phyloP scores from a whole-genome alignment of 345 rosid genomes.

The Citrus hindsii region DNA sequence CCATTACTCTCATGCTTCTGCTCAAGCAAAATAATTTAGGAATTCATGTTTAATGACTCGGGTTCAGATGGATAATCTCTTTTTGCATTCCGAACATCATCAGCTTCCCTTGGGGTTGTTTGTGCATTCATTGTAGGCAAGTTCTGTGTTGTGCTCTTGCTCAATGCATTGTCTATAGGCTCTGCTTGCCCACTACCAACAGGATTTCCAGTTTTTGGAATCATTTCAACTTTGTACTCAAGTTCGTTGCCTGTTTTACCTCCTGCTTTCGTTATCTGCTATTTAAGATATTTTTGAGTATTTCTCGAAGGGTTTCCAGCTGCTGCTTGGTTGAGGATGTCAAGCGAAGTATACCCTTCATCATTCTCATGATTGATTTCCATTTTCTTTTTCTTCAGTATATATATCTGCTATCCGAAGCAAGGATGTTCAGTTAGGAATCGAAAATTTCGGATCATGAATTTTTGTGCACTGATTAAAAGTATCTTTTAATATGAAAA shows the following conservation, averaged over 20 bases:
- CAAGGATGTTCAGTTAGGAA: not conserved
- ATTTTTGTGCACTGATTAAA: no score
- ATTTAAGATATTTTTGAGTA: not conserved
- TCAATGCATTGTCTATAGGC: no score
- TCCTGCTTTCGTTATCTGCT: not conserved
- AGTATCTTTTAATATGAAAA: no score
- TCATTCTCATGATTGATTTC: not conserved
- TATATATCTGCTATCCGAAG: constrained; percentile 9
- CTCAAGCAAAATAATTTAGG: no score
- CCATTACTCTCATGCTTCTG: no score
- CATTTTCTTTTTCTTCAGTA: not conserved
- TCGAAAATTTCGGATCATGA: no score
- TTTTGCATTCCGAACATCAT: not conserved
- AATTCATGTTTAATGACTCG: not conserved
- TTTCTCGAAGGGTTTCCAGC: not conserved
- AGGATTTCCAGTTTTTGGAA: not conserved
- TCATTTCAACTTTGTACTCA: not conserved
- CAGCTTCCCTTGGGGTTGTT: not conserved
- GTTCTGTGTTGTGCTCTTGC: not conserved
- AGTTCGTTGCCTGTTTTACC: not conserved
- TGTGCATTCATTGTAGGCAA: not conserved
- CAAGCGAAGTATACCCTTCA: not conserved
- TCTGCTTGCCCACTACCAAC: not conserved
- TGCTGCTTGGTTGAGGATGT: not conserved
- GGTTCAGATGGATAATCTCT: not conserved